Evolutionary conservation across 768 basidiomycete genomes (phyloP).

Genomic region (Leccinum rimulosum): DNA sequence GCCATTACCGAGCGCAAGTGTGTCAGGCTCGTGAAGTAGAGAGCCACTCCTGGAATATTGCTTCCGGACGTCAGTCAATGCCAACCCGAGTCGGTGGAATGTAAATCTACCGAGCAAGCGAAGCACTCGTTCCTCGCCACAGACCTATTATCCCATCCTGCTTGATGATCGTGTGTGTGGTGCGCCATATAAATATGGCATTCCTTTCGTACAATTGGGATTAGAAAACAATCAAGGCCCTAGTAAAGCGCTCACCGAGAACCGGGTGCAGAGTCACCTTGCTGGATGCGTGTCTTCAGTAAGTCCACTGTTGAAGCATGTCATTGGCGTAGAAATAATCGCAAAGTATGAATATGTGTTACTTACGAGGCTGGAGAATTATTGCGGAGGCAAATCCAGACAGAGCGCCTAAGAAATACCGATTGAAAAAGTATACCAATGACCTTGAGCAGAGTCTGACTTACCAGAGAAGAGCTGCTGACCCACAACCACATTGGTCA

Average conservation of each 20-base stretch:
- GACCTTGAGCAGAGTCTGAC: not conserved
- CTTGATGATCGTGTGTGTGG: constrained; percentile 55
- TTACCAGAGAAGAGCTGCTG: constrained; percentile 32
- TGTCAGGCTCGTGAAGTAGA: constrained; percentile 87
- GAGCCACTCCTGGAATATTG: constrained; percentile 89
- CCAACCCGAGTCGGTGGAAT: not conserved
- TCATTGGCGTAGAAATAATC: not conserved
- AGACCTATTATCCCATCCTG: constrained; percentile 67
- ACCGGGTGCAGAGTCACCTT: constrained; percentile 54
- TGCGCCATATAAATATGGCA: constrained; percentile 44
- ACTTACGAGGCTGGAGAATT: constrained; percentile 73
- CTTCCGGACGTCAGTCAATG: constrained; percentile 37
- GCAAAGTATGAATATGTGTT: not conserved
- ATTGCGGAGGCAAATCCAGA: constrained; percentile 78
- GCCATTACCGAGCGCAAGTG: constrained; percentile 79
- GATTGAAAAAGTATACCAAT: not conserved
- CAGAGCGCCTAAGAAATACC: constrained; percentile 52
- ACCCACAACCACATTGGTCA: constrained; percentile 25
- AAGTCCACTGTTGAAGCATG: constrained; percentile 62
- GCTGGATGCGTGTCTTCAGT: constrained; percentile 89
- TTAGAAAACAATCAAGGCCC: not conserved
- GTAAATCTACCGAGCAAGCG: constrained; percentile 59
- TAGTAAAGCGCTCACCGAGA: constrained; percentile 34
- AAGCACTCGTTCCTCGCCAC: constrained; percentile 87
- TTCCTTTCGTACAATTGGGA: constrained; percentile 25